These are phyloP conservation scores for Aleurites moluccanus DNA, from an alignment of 441 rosid genomes.

Conservation along the genomic window DNA sequence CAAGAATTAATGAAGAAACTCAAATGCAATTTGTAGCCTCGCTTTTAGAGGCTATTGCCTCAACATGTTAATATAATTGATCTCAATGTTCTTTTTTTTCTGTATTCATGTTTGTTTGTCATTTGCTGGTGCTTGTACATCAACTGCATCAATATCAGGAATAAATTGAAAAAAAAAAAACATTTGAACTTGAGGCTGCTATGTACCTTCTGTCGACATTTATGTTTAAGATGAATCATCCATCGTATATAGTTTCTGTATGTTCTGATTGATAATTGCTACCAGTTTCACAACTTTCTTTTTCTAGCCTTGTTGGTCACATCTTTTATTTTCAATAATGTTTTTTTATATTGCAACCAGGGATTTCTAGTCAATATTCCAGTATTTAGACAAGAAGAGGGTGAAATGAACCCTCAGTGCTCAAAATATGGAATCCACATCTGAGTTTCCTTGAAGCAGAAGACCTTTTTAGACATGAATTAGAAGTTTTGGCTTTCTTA, in stretches of 20 bases:
- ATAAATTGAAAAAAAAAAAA: background rate
- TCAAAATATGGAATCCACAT: background rate
- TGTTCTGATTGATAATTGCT: background rate
- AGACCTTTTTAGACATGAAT: background rate
- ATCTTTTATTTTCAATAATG: background rate
- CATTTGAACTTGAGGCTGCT: background rate
- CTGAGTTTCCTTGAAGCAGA: background rate
- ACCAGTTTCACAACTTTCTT: background rate
- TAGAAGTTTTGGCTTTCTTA: too few species aligned
- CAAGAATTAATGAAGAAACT: slow-evolving; percentile 65
- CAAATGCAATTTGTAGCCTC: slow-evolving; percentile 71
- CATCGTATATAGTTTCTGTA: background rate
- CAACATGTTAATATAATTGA: slow-evolving; percentile 42
- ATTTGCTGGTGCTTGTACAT: slow-evolving; percentile 22
- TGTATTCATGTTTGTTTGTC: slow-evolving; percentile 6
- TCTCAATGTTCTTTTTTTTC: background rate
- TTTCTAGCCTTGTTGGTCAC: background rate
- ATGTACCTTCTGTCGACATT: background rate
- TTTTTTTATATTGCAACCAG: background rate
- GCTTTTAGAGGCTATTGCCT: slow-evolving; percentile 71
- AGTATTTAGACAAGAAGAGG: too few species aligned
- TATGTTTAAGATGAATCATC: background rate
- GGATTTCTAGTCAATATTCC: background rate
- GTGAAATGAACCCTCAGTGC: background rate
- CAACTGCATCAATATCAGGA: background rate